A percentile compares a stretch with the other conserved stretches of the same genome.
Evolutionary conservation across 2,329 filamentous ascomycete species (phyloP).

Genomic region (Gremmenia infestans): DNA sequence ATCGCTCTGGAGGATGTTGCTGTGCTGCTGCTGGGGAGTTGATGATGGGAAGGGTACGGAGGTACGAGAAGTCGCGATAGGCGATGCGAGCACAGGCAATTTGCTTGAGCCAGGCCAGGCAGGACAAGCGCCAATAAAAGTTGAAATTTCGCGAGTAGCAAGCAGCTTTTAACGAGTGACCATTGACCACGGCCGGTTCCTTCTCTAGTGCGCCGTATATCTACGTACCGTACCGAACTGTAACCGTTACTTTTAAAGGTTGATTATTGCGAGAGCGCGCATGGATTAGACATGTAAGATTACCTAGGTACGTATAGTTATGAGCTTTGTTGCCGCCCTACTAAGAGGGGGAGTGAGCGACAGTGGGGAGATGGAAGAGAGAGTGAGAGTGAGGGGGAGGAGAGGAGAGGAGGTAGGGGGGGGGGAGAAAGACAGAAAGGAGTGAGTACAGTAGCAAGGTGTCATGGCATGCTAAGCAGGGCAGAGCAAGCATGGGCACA

Average conservation of each 20-base stretch:
- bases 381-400: not conserved
- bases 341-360: constrained; percentile 1
- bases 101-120: not conserved
- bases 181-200: not conserved
- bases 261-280: not conserved
- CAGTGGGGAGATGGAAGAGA: not conserved
- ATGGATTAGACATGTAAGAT: too few relatives aligned
- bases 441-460: not conserved
- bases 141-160: too few relatives aligned
- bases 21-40: not conserved
- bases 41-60: constrained; percentile 2
- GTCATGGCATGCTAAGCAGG: not conserved
- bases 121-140: not conserved
- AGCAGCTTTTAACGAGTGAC: not conserved
- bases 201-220: not conserved
- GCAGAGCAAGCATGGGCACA: not conserved
- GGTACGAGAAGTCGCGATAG: constrained; percentile 1
- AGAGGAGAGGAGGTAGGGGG: not conserved
- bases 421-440: not conserved
- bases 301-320: too few relatives aligned
- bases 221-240: not conserved
- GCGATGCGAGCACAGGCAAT: not conserved
- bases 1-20: constrained; percentile 10
- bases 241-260: not conserved
- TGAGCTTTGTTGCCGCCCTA: too few relatives aligned